phyloP scores from a whole-genome alignment of 495 filamentous ascomycete genomes.

The Amphirosellinia nigrospora region DNA sequence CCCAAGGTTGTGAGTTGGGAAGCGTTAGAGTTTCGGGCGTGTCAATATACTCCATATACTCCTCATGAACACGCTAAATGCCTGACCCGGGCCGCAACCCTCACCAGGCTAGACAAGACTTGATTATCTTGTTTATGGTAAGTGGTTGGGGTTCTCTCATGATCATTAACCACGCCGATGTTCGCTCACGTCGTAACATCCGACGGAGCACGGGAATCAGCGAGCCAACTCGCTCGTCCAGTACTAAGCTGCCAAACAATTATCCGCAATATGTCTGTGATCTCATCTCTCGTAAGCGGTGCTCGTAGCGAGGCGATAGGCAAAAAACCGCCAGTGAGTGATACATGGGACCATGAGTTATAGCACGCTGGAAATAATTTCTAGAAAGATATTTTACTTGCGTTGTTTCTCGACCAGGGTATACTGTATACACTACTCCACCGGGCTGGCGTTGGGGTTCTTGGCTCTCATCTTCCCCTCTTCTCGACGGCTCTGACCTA shows the following conservation, averaged over 20 bases:
- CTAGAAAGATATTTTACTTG: not conserved
- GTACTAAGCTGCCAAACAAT: conserved; percentile 9
- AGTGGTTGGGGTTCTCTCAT: conserved; percentile 2
- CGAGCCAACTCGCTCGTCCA: not conserved
- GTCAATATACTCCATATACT: conserved; percentile 7
- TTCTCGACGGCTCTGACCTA: conserved; percentile 18
- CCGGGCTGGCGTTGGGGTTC: conserved; percentile 20
- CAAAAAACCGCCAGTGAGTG: not conserved
- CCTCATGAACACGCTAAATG: not conserved
- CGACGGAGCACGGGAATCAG: not conserved
- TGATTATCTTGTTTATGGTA: not conserved
- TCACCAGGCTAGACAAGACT: conserved; percentile 14
- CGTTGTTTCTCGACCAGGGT: not conserved
- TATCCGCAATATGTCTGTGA: not conserved
- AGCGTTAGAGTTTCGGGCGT: conserved; percentile 4
- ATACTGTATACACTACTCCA: conserved; percentile 7
- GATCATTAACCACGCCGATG: conserved; percentile 9
- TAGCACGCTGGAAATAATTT: not conserved
- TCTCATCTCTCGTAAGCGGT: conserved; percentile 13
- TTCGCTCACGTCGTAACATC: conserved; percentile 10
- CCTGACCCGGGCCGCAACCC: not conserved
- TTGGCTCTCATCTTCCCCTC: conserved; percentile 27
- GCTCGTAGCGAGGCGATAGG: not conserved
- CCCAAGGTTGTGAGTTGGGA: not conserved
- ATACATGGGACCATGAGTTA: conserved; percentile 6